phyloP scores from a whole-genome alignment of 2,329 filamentous ascomycete genomes.

The Coniochaeta sp. region DNA sequence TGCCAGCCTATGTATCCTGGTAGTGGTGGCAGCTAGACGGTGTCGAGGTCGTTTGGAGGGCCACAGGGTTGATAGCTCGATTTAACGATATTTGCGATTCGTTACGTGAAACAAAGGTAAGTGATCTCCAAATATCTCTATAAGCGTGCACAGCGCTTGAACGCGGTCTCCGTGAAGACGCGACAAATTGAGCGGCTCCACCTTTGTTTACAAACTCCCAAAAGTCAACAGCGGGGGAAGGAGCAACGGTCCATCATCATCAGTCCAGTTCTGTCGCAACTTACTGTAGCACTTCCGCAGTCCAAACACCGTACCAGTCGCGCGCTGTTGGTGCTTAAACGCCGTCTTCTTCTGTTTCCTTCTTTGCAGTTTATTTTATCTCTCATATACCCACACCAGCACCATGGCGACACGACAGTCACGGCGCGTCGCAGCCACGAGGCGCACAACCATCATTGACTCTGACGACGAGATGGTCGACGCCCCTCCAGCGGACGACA shows the following conservation, averaged over 20 bases:
- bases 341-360: conserved; percentile 3
- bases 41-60: not conserved
- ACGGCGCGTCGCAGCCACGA: conserved; percentile 38
- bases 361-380: not conserved
- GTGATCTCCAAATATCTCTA: not conserved
- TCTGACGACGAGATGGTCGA: conserved; percentile 60
- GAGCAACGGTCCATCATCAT: conserved; percentile 7
- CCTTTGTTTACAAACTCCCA: conserved; percentile 32
- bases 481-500: conserved; percentile 47
- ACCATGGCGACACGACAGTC: conserved; percentile 34
- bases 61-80: not conserved
- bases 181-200: not conserved
- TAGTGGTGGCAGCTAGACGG: not conserved
- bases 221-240: conserved; percentile 11
- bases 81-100: not conserved
- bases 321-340: not conserved
- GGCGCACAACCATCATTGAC: conserved; percentile 69
- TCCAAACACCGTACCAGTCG: not conserved
- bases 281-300: not conserved
- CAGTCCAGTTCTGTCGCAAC: not conserved
- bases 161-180: conserved; percentile 2
- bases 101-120: not conserved
- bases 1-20: not conserved
- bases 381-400: conserved; percentile 4
- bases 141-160: not conserved